Conservation (phyloP, 2,329 filamentous ascomycete species). For the Aphanocladium album region DNA sequence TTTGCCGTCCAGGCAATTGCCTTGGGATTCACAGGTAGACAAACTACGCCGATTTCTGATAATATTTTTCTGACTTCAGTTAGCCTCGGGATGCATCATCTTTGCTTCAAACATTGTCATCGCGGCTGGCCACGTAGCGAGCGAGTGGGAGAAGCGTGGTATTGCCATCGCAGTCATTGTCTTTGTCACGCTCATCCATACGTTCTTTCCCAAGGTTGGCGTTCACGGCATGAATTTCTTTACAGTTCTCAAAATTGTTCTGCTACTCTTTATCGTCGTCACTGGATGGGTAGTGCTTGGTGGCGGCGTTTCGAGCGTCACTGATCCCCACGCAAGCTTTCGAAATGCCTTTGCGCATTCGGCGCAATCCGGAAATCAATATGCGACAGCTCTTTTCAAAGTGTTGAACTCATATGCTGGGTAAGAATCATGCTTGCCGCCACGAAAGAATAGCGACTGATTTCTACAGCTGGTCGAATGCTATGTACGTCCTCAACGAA, state of each 20-base stretch:
- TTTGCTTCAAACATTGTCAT: conserved; percentile 17
- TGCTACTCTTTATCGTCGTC: conserved; percentile 16
- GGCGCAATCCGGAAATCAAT: conserved; percentile 14
- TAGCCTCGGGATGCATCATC: conserved; percentile 17
- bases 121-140: conserved; percentile 13
- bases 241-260: conserved; percentile 15
- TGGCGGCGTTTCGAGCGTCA: conserved; percentile 13
- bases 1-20: conserved; percentile 18
- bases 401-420: conserved; percentile 17
- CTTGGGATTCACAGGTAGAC: conserved; percentile 16
- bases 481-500: conserved; percentile 18
- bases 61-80: too few relatives aligned
- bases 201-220: conserved; percentile 16
- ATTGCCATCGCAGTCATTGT: conserved; percentile 17
- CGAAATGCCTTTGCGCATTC: conserved; percentile 16
- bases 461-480: conserved; percentile 14
- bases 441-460: too few relatives aligned
- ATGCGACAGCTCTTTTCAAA: conserved; percentile 17
- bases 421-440: not conserved
- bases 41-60: not conserved
- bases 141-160: conserved; percentile 17
- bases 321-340: conserved; percentile 17
- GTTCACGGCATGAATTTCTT: conserved; percentile 19
- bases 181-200: conserved; percentile 16
- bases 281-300: conserved; percentile 18